Evolutionary conservation across 306 rosid genomes (phyloP).

Genomic region (Medicago lupulina): DNA sequence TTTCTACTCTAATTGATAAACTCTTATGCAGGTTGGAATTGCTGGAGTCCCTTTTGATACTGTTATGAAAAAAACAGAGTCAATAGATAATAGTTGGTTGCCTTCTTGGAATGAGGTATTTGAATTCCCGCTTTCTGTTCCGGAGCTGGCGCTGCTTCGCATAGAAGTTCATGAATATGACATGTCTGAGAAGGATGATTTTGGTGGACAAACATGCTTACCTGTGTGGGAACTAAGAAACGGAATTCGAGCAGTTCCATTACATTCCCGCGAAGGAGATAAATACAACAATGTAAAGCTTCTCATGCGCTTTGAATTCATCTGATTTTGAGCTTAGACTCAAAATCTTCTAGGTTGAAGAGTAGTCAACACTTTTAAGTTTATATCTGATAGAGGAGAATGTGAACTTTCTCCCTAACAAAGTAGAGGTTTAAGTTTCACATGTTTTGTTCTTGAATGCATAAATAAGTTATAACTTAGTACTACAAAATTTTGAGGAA

Average conservation of each 20-base stretch:
- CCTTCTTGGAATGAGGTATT: slow-evolving; percentile 87
- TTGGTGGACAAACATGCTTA: slow-evolving; percentile 92
- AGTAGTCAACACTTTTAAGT: too few relatives aligned
- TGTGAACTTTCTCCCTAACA: too few relatives aligned
- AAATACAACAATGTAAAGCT: slow-evolving; percentile 76
- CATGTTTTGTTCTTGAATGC: too few relatives aligned
- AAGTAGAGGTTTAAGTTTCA: too few relatives aligned
- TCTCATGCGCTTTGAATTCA: slow-evolving; percentile 80
- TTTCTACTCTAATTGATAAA: slow-evolving; percentile 11
- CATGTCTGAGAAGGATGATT: slow-evolving; percentile 97
- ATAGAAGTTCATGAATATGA: slow-evolving; percentile 95
- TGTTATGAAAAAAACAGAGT: slow-evolving; percentile 71
- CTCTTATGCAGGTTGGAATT: slow-evolving; percentile 47
- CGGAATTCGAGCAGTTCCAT: slow-evolving; percentile 81
- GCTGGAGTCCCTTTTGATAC: slow-evolving; percentile 74
- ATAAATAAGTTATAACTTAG: too few relatives aligned
- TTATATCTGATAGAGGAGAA: too few relatives aligned
- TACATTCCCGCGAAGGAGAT: slow-evolving; percentile 61
- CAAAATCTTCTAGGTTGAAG: too few relatives aligned
- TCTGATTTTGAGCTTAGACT: slow-evolving; percentile 30
- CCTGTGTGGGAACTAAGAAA: slow-evolving; percentile 75
- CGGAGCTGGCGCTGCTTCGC: slow-evolving; percentile 87
- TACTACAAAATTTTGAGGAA: too few relatives aligned
- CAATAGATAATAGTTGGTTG: slow-evolving; percentile 80
- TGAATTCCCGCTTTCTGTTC: slow-evolving; percentile 72